Conservation (phyloP, 495 filamentous ascomycete genomes). For the Cladorrhinum samala region DNA sequence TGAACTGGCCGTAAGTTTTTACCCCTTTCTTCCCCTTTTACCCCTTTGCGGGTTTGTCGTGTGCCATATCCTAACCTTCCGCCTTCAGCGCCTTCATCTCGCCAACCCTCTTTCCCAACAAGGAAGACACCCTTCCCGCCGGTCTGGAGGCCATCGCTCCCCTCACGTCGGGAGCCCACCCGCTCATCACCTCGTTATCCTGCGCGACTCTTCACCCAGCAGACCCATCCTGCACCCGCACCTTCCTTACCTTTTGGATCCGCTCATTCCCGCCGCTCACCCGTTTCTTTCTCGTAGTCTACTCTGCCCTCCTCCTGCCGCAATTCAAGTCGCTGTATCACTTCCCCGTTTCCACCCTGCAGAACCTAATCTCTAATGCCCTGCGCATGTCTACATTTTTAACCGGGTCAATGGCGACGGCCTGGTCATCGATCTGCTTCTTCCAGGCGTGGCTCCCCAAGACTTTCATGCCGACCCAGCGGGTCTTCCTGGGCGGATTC, state of each 20-base stretch:
- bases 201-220: conserved; percentile 89
- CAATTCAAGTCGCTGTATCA: conserved; percentile 58
- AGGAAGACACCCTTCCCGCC: conserved; percentile 56
- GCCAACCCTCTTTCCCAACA: conserved; percentile 76
- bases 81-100: conserved; percentile 56
- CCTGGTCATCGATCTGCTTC: conserved; percentile 84
- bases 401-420: conserved; percentile 69
- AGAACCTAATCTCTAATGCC: conserved; percentile 52
- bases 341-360: conserved; percentile 59
- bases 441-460: conserved; percentile 74
- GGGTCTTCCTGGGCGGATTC: conserved; percentile 85
- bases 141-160: conserved; percentile 64
- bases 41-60: too few species aligned
- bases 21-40: not conserved
- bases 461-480: conserved; percentile 65
- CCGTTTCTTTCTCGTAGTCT: conserved; percentile 66
- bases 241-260: conserved; percentile 77
- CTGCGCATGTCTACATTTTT: conserved; percentile 68
- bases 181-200: conserved; percentile 70
- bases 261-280: conserved; percentile 72
- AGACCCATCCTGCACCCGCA: conserved; percentile 78
- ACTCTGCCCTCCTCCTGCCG: conserved; percentile 59
- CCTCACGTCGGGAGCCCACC: conserved; percentile 76
- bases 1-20: conserved; percentile 73
- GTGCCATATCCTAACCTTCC: conserved; percentile 12